Evolutionary conservation across 805 yeast genomes (phyloP), one percentile per base, ranked within the genome.

Genomic region (Saccharomycopsis schoenii): DNA sequence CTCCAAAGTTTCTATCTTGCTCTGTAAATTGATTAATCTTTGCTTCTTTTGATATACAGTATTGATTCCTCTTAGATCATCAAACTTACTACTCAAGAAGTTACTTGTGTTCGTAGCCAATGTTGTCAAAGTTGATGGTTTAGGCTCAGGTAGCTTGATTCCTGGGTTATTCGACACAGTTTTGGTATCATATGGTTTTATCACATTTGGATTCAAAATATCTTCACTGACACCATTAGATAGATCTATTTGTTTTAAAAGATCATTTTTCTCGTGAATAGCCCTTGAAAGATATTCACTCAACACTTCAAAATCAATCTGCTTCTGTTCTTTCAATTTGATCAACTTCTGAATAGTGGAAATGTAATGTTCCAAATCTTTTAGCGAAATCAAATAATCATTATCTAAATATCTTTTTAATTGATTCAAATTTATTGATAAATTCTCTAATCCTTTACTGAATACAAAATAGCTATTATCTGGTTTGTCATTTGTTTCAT

Each of bases 251-350:
- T 60, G 60, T 52, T 58, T 75, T 61, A 79, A 71, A 24, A 83
- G 69, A 3, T 76, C 73, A 62, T 80, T 80, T 66, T 84, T 83
- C 66, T 93, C 98, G 47, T 75, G 74, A 57, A 81, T 78, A 0
- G 96, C 84, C 68, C 89, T 87, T 50, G 79, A 77, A 60, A 91
- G 75, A 73, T 93, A 93, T 60, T 88, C 96, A 47, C 83, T 81
- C 54, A 93, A 76, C 58, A 88, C 96, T 69, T 94, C 97, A 68
- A 86, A 85, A 71, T 93, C 99, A 34, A 93, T 81, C 67, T 89
- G 92, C 71, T 92, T 92, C 69, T 90, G 91, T 68, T 93, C 98
- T 66, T 93, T 90, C 61, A 88, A 78, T 69, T 87, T 91, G 59
- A 94, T 81, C 62, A 93, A 74, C 64, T 80, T 82, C 68, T 83